Conservation (phyloP, 2,329 filamentous ascomycete species). For the Apiospora malaysiana region DNA sequence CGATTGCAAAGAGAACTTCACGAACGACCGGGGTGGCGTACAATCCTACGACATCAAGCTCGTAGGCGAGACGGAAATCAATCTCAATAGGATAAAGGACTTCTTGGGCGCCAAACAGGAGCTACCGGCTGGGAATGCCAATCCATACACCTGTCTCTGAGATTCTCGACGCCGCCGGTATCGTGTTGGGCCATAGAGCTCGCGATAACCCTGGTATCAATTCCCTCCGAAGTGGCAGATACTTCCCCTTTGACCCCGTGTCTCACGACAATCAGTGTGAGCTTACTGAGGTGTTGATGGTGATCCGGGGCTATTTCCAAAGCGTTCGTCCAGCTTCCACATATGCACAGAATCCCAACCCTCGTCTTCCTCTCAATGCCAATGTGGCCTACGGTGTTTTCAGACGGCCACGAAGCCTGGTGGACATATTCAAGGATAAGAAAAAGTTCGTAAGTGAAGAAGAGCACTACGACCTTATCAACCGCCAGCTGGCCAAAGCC, state of each 20-base stretch:
- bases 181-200: neutral
- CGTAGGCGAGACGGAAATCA: conserved; percentile 45
- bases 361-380: neutral
- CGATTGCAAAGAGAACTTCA: conserved; percentile 42
- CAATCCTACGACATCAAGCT: conserved; percentile 50
- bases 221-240: neutral
- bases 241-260: neutral
- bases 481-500: conserved; percentile 27
- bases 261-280: too few species aligned
- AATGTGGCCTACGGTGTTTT: conserved; percentile 6
- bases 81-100: conserved; percentile 47
- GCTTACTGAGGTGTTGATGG: neutral
- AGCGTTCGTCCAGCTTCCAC: conserved; percentile 8
- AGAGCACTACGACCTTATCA: neutral
- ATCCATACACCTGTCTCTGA: neutral
- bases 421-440: neutral
- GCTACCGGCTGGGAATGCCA: conserved; percentile 48
- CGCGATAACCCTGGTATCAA: neutral
- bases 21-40: conserved; percentile 37
- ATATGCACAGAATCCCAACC: neutral
- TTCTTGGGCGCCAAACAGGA: conserved; percentile 46
- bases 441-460: conserved; percentile 3
- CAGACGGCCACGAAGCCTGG: neutral
- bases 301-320: conserved; percentile 12
- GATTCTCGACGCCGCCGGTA: neutral